Conservation (phyloP, 164 flowering plant species). For the Liquidambar formosana region DNA sequence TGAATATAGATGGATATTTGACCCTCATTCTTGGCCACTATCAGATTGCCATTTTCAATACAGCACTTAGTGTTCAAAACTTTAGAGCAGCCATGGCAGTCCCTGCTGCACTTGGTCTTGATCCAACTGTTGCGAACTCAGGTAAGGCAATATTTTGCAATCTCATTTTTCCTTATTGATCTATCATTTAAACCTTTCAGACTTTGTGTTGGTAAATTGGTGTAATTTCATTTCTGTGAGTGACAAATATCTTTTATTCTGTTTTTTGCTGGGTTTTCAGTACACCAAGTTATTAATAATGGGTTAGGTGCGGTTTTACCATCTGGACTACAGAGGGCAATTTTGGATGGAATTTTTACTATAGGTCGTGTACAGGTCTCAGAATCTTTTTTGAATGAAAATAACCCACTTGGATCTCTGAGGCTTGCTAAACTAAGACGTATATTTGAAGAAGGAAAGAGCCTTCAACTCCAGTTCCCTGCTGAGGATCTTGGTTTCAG, state of each 20-base stretch:
- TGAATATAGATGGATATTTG: constrained; percentile 1
- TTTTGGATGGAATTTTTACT: constrained; percentile 76
- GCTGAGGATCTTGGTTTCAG: constrained; percentile 99
- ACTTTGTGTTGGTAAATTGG: background rate
- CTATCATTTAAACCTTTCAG: background rate
- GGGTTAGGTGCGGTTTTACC: constrained; percentile 76
- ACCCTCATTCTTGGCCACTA: background rate
- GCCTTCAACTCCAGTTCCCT: constrained; percentile 98
- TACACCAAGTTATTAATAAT: constrained; percentile 60
- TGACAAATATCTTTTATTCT: background rate
- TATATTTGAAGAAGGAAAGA: constrained; percentile 90
- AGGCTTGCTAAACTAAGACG: constrained; percentile 74
- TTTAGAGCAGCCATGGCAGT: constrained; percentile 94
- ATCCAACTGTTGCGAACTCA: constrained; percentile 83
- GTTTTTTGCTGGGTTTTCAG: constrained; percentile 37
- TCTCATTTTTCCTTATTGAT: background rate
- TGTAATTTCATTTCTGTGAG: background rate
- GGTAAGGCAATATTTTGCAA: constrained; percentile 33
- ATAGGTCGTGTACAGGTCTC: constrained; percentile 85
- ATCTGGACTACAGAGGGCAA: constrained; percentile 60
- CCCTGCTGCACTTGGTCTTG: constrained; percentile 95
- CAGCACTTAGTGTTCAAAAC: constrained; percentile 80
- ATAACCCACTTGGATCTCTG: constrained; percentile 73
- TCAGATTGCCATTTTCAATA: constrained; percentile 84
- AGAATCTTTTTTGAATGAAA: constrained; percentile 65